These are phyloP conservation scores for Cicer yamashitae DNA, from an alignment of 306 rosid species.

Conservation along the genomic window DNA sequence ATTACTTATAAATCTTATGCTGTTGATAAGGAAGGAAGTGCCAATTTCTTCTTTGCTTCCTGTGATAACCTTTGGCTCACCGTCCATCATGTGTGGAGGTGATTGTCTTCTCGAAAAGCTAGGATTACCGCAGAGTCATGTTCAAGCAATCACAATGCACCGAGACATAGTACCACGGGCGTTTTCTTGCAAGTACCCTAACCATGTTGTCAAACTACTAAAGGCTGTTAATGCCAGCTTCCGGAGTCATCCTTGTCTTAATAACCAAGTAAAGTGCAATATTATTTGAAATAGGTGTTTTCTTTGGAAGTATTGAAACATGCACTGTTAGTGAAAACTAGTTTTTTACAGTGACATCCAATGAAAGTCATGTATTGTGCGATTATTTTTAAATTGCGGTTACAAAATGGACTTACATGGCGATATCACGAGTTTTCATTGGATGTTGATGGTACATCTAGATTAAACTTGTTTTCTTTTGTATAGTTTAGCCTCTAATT, in stretches of 20 bases:
- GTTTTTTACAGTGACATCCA: too few relatives aligned
- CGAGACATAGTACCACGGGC: constrained; percentile 97
- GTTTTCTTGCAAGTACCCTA: constrained; percentile 91
- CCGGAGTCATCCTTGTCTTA: constrained; percentile 87
- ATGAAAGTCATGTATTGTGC: too few relatives aligned
- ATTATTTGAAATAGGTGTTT: too few relatives aligned
- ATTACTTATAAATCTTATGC: constrained; percentile 83
- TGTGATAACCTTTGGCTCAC: constrained; percentile 91
- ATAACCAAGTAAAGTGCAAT: constrained; percentile 62
- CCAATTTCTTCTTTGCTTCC: constrained; percentile 88
- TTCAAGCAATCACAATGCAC: constrained; percentile 84
- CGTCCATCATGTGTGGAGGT: constrained; percentile 95
- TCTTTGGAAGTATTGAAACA: constrained; percentile 53
- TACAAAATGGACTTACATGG: too few relatives aligned
- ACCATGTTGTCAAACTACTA: constrained; percentile 78
- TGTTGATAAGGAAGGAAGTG: constrained; percentile 73
- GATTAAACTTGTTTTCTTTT: background rate
- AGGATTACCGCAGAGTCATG: constrained; percentile 75
- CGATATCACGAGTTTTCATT: too few relatives aligned
- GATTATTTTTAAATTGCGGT: too few relatives aligned
- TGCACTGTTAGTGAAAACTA: too few relatives aligned
- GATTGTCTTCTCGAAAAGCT: constrained; percentile 71
- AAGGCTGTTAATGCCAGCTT: constrained; percentile 86
- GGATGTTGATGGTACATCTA: too few relatives aligned
- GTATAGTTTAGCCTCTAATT: constrained; percentile 55